Base-by-base conservation (phyloP, 75 land plant species). In the Pseudotsuga menziesii region DNA sequence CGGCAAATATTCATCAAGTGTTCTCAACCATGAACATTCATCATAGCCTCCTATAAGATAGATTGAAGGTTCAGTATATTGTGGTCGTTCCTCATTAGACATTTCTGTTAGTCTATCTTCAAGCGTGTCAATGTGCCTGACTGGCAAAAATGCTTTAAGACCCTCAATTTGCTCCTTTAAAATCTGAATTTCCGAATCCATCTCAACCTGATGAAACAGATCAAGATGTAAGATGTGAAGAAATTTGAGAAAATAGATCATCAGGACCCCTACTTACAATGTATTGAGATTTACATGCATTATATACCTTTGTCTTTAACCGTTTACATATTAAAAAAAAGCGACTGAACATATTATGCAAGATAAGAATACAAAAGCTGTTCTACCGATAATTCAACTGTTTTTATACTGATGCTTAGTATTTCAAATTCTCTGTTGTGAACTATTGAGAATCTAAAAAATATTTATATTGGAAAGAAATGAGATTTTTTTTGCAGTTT, bases 31-130 rank as follows among this genome's bases (percentile, higher is more conserved):
- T 58, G 81, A 76, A 20, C 12, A 35, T 15, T 86, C 89, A 84
- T 95, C 81, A 82, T 76, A 80, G 64, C 98, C 98, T 61, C 98
- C 96, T 26, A 95, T 25, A 13, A 95, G 57, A 69, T 79, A 93
- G n/a, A 94, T 80, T 5, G 71, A 73, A 29, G 82, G 70, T 14
- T 73, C 75, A 59, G 78, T 29, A 71, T 63, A 75, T 19, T 29
- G 1, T 17, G 66, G 20, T 22, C 20, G 23, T 35, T 35, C 48
- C 58, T 75, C 63, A 75, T 56, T 8, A 39, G 74, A 23, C 23
- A 72, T 23, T 23, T 76, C 85, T 14, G 56, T 36, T 48, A 56
- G 77, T 25, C 72, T 78, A 73, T 75, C 75, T 44, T 11, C 23
- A 36, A 54, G 4, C 15, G 57, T 58, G 67, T 15, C 5, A 22